Conservation (phyloP, 495 filamentous ascomycete species). For the Aeminium ludgeri region DNA sequence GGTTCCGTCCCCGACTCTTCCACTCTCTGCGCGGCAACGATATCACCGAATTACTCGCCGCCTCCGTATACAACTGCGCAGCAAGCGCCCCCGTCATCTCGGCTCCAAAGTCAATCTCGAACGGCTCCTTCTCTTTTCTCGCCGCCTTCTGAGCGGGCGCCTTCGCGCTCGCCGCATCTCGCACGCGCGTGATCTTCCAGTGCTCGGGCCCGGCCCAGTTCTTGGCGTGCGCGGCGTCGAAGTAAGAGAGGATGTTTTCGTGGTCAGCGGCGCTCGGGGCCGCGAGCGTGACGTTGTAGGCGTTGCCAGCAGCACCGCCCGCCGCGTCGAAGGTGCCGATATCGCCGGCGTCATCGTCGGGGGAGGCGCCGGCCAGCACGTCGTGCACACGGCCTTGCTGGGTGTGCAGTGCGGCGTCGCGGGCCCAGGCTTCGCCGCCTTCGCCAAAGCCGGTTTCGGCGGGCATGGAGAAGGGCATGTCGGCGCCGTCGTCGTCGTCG, state of each 20-base stretch:
- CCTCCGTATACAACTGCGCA: slow-evolving; percentile 72
- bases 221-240: slow-evolving; percentile 76
- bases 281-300: slow-evolving; percentile 57
- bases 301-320: slow-evolving; percentile 23
- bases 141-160: slow-evolving; percentile 34
- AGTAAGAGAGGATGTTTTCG: slow-evolving; percentile 91
- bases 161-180: slow-evolving; percentile 47
- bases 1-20: slow-evolving; percentile 81
- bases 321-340: slow-evolving; percentile 43
- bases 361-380: slow-evolving; percentile 25
- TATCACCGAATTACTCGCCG: slow-evolving; percentile 63
- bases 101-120: slow-evolving; percentile 77
- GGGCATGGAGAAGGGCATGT: slow-evolving; percentile 61
- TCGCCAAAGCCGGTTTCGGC: slow-evolving; percentile 54
- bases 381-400: slow-evolving; percentile 43
- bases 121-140: slow-evolving; percentile 92
- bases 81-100: slow-evolving; percentile 52
- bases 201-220: slow-evolving; percentile 99
- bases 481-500: slow-evolving; percentile 51
- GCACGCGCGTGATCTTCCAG: slow-evolving; percentile 90
- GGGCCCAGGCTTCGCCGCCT: slow-evolving; percentile 58
- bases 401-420: slow-evolving; percentile 42
- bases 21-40: slow-evolving; percentile 81
- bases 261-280: slow-evolving; percentile 42
- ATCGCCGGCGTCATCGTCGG: slow-evolving; percentile 29